Percentiles rank a stretch among this genome's conserved stretches.
phyloP scores from a whole-genome alignment of 2,329 filamentous ascomycete genomes.

The Neoascochyta sp. region DNA sequence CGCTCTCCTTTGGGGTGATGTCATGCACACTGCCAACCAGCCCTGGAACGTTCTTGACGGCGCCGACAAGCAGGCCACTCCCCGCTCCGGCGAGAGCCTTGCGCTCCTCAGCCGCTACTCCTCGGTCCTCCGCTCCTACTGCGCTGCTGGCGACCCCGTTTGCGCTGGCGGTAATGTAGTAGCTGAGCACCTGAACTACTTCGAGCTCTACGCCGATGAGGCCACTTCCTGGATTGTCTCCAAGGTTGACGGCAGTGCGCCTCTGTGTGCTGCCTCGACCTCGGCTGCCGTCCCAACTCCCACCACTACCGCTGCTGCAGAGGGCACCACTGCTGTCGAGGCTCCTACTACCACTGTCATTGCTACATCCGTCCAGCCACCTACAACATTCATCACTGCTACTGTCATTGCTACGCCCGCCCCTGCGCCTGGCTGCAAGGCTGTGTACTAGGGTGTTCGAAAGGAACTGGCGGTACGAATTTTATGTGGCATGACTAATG shows the following conservation, averaged over 20 bases:
- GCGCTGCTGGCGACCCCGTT: constrained; percentile 58
- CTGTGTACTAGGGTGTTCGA: too few species aligned
- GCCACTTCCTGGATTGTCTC: constrained; percentile 21
- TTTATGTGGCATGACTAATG: too few species aligned
- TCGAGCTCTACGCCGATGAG: constrained; percentile 26
- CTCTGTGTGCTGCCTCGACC: constrained; percentile 20
- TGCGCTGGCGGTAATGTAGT: constrained; percentile 60
- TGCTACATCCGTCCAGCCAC: too few species aligned
- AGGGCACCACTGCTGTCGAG: too few species aligned
- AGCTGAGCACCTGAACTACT: constrained; percentile 58
- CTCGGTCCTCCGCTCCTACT: constrained; percentile 58
- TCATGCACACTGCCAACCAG: constrained; percentile 18
- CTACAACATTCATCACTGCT: too few species aligned
- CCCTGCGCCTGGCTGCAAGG: too few species aligned
- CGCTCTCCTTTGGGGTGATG: constrained; percentile 25
- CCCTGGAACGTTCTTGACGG: constrained; percentile 22
- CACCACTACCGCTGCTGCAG: too few species aligned
- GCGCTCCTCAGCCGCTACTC: constrained; percentile 30
- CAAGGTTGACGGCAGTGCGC: constrained; percentile 19
- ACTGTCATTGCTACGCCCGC: too few species aligned
- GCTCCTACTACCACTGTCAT: too few species aligned
- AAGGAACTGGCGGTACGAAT: too few species aligned
- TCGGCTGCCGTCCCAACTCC: too few species aligned
- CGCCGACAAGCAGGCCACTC: constrained; percentile 12
- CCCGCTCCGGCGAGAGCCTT: constrained; percentile 13